These are phyloP conservation scores for Kwoniella sp. DNA, from an alignment of 768 basidiomycete species.

Conservation along the genomic window DNA sequence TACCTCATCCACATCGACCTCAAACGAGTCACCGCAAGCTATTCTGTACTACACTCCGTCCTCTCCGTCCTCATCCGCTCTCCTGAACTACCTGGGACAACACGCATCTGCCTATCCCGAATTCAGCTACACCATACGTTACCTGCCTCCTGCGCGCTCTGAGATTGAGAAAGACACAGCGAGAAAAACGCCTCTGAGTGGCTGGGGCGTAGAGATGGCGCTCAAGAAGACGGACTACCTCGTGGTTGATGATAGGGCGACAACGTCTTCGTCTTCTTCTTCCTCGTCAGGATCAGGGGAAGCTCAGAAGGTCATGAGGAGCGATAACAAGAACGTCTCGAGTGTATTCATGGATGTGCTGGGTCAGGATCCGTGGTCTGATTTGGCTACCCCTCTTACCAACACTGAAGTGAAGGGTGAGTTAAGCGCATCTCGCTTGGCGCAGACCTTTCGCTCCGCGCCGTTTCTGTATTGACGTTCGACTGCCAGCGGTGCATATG, in stretches of 20 bases:
- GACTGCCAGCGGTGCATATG: no score
- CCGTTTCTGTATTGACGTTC: no score
- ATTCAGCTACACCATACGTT: slow-evolving; percentile 77
- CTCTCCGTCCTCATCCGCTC: slow-evolving; percentile 67
- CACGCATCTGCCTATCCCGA: slow-evolving; percentile 61
- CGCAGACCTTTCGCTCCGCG: background rate
- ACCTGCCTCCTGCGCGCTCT: slow-evolving; percentile 60
- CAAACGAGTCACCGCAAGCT: slow-evolving; percentile 63
- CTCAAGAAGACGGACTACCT: slow-evolving; percentile 98
- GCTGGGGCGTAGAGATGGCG: slow-evolving; percentile 89
- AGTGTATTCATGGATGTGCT: slow-evolving; percentile 34
- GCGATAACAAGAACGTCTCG: background rate
- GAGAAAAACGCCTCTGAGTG: slow-evolving; percentile 62
- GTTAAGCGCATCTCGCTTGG: background rate
- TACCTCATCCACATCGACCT: slow-evolving; percentile 47
- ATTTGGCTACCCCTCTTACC: slow-evolving; percentile 43
- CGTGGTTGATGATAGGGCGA: slow-evolving; percentile 78
- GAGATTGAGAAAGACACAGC: slow-evolving; percentile 28
- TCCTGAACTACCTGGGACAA: slow-evolving; percentile 68
- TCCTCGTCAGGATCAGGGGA: background rate
- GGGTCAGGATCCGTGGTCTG: slow-evolving; percentile 48
- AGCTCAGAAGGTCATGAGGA: slow-evolving; percentile 1
- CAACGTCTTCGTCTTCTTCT: slow-evolving; percentile 7
- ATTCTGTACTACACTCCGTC: slow-evolving; percentile 75
- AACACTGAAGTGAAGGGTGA: slow-evolving; percentile 62